A percentile compares a stretch with the other conserved stretches of the same genome.
Conservation (phyloP, 805 yeast species). For the Ogataea siamensis region DNA sequence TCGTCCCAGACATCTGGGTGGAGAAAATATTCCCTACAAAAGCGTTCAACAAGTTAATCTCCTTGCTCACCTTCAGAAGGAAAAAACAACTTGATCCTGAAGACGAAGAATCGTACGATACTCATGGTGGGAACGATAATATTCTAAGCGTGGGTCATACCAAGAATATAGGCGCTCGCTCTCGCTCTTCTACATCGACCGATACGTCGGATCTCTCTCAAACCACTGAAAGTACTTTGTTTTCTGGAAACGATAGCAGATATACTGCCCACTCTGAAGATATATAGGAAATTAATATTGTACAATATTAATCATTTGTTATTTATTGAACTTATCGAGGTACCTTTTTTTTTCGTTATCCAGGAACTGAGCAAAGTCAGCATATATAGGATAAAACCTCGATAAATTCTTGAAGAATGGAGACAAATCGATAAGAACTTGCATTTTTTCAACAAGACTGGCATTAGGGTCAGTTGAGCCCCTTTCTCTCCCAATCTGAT, state of each 20-base stretch:
- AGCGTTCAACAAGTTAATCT: constrained; percentile 37
- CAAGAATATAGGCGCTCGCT: constrained; percentile 16
- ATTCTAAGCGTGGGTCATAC: constrained; percentile 17
- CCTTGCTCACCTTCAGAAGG: constrained; percentile 21
- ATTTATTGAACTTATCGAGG: constrained; percentile 17
- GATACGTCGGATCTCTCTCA: constrained; percentile 14
- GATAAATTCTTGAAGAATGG: constrained; percentile 54
- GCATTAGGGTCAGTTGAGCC: constrained; percentile 30
- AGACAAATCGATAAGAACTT: constrained; percentile 45
- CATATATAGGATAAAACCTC: constrained; percentile 49
- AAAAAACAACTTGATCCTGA: constrained; percentile 11
- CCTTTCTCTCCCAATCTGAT: constrained; percentile 37
- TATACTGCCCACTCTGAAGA: constrained; percentile 7
- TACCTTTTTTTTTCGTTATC: constrained; percentile 36
- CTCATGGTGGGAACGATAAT: too few relatives aligned
- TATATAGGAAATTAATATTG: neutral
- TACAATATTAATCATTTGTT: neutral
- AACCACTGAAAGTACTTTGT: constrained; percentile 22
- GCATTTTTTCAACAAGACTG: constrained; percentile 42
- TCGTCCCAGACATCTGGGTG: constrained; percentile 80
- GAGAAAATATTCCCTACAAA: constrained; percentile 62
- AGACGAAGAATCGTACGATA: too few relatives aligned
- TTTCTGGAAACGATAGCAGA: constrained; percentile 9
- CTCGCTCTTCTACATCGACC: constrained; percentile 23
- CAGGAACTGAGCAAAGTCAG: constrained; percentile 46